Evolutionary conservation across 2,329 filamentous ascomycete genomes (phyloP).

Genomic region (Nemania serpens): DNA sequence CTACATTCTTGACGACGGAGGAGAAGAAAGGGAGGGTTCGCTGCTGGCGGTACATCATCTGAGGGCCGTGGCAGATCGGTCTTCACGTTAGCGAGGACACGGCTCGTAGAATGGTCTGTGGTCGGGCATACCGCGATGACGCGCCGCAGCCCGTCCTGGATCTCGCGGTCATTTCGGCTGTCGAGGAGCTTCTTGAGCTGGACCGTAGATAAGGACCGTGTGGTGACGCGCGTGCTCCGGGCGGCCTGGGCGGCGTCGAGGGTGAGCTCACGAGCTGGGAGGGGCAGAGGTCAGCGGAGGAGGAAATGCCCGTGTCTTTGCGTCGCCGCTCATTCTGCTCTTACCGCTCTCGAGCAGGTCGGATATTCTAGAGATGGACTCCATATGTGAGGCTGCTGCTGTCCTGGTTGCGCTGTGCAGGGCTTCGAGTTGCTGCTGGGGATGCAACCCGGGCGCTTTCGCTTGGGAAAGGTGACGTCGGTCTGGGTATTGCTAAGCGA

Average conservation of each 20-base stretch:
- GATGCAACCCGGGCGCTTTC: neutral
- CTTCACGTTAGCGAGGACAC: constrained; percentile 4
- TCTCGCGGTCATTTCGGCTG: constrained; percentile 89
- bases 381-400: constrained; percentile 63
- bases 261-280: constrained; percentile 88
- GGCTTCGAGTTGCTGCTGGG: neutral
- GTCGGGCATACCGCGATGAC: constrained; percentile 76
- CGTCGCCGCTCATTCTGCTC: constrained; percentile 32
- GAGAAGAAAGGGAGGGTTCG: constrained; percentile 93
- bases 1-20: constrained; percentile 97
- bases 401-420: constrained; percentile 21
- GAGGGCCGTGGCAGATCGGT: neutral
- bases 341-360: constrained; percentile 92
- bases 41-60: constrained; percentile 96
- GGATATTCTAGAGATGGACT: constrained; percentile 93
- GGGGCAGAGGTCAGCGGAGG: constrained; percentile 23
- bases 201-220: constrained; percentile 71
- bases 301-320: constrained; percentile 3
- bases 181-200: constrained; percentile 96
- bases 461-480: constrained; percentile 20
- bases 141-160: constrained; percentile 86
- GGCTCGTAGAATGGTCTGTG: neutral
- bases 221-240: constrained; percentile 64
- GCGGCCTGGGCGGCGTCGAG: constrained; percentile 95
- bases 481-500: neutral